A percentile compares a stretch with the other conserved stretches of the same genome.
Conservation (phyloP, 768 basidiomycete genomes). For the Hemileccinum rubropunctum region DNA sequence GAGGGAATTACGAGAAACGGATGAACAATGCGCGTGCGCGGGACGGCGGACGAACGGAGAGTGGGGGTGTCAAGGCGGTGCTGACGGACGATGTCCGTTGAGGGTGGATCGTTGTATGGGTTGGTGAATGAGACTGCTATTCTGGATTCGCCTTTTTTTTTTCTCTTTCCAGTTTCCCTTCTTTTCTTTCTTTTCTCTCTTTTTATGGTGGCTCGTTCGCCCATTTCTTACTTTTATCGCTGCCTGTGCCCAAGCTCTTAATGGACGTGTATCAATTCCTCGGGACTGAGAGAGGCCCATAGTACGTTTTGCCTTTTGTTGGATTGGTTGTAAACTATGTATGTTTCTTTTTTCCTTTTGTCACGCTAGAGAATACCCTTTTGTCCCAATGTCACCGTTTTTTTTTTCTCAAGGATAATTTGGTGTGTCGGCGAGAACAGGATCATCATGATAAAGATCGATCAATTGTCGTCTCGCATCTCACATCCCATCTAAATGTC, state of each 20-base stretch:
- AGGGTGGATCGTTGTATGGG: constrained; percentile 6
- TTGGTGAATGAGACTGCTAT: constrained; percentile 14
- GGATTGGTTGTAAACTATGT: constrained; percentile 23
- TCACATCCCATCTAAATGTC: no score
- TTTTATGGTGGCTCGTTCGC: constrained; percentile 9
- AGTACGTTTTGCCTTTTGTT: constrained; percentile 3
- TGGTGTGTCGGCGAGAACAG: no score
- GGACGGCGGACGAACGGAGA: constrained; percentile 82
- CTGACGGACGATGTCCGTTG: constrained; percentile 41
- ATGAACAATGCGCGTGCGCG: constrained; percentile 75
- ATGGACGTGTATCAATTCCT: constrained; percentile 23
- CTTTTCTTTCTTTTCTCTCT: constrained; percentile 2
- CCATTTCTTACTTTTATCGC: constrained; percentile 7
- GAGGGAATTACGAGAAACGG: constrained; percentile 40
- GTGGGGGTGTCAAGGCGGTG: constrained; percentile 80
- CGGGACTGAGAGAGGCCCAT: neutral
- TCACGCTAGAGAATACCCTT: constrained; percentile 29
- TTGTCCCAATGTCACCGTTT: neutral
- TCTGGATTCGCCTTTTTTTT: constrained; percentile 1
- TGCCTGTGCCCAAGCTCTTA: constrained; percentile 9
- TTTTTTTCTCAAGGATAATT: constrained; percentile 4
- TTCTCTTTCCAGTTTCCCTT: no score
- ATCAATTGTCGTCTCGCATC: no score
- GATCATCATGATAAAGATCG: no score
- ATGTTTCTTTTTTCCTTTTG: constrained; percentile 3